These are phyloP conservation scores for Massariosphaeria phaeospora DNA, from an alignment of 495 filamentous ascomycete genomes.

Conservation along the genomic window DNA sequence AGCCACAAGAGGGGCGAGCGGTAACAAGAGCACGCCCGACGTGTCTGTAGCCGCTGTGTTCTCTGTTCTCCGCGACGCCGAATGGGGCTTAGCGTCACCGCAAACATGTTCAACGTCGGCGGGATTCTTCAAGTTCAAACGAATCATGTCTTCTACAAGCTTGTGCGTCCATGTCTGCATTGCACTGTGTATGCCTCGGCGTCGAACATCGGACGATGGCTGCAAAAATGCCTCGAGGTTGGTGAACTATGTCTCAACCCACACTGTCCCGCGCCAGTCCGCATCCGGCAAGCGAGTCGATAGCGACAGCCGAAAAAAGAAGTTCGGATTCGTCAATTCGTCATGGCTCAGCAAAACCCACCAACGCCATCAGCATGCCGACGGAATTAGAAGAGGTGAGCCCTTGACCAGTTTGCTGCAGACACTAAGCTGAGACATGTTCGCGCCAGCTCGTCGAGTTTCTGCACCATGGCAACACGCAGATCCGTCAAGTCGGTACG, in stretches of 20 bases:
- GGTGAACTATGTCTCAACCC: not conserved
- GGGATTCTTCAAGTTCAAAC: too few relatives aligned
- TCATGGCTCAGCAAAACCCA: conserved; percentile 6
- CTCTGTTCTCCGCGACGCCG: not conserved
- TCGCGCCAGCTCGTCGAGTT: conserved; percentile 77
- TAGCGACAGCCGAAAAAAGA: conserved; percentile 30
- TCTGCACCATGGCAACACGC: conserved; percentile 80
- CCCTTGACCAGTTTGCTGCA: not conserved
- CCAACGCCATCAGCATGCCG: conserved; percentile 52
- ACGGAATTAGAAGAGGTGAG: conserved; percentile 77
- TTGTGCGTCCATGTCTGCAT: not conserved
- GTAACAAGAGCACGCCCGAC: not conserved
- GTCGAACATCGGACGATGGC: not conserved
- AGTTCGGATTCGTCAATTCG: too few relatives aligned
- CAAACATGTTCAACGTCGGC: too few relatives aligned
- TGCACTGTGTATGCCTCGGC: not conserved
- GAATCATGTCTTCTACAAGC: too few relatives aligned
- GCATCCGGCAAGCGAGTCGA: not conserved
- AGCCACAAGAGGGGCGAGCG: conserved; percentile 3
- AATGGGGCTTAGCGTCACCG: not conserved
- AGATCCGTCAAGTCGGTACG: conserved; percentile 71
- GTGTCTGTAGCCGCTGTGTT: not conserved
- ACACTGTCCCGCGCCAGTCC: not conserved
- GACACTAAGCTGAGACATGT: not conserved
- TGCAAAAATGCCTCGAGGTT: too few relatives aligned